Evolutionary conservation across 2,329 filamentous ascomycete genomes (phyloP).

Genomic region (Verticillium tricorpus): DNA sequence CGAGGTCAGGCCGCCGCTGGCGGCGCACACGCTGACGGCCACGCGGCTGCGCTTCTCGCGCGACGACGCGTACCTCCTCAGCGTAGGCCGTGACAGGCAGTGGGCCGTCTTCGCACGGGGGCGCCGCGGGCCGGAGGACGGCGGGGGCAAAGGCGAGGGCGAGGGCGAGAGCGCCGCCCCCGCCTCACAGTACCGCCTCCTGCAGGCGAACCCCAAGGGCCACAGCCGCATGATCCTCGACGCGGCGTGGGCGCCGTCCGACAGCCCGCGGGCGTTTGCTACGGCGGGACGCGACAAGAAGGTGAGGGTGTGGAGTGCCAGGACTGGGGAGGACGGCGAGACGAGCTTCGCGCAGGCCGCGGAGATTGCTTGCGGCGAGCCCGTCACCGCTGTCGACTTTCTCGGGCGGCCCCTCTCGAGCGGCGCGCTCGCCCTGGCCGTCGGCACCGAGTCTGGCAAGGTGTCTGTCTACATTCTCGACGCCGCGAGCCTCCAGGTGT

Average conservation of each 20-base stretch:
- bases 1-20: slow-evolving; percentile 76
- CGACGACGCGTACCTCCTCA: slow-evolving; percentile 72
- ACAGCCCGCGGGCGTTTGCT: slow-evolving; percentile 55
- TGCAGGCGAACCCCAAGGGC: slow-evolving; percentile 71
- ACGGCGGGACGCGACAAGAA: slow-evolving; percentile 89
- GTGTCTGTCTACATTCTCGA: slow-evolving; percentile 39
- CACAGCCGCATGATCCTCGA: slow-evolving; percentile 92
- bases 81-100: slow-evolving; percentile 85
- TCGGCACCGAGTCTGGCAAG: slow-evolving; percentile 53
- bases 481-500: slow-evolving; percentile 30
- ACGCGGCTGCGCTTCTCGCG: slow-evolving; percentile 75
- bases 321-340: slow-evolving; percentile 21
- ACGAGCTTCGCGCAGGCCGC: slow-evolving; percentile 46
- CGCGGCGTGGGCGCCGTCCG: slow-evolving; percentile 70
- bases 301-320: slow-evolving; percentile 64
- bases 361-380: slow-evolving; percentile 48
- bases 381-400: slow-evolving; percentile 72
- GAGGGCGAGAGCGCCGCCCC: too few relatives aligned
- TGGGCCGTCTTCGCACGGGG: slow-evolving; percentile 75
- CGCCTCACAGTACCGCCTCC: slow-evolving; percentile 46
- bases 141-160: too few relatives aligned
- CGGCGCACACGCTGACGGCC: slow-evolving; percentile 82
- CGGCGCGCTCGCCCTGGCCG: slow-evolving; percentile 40
- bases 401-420: slow-evolving; percentile 27
- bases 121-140: slow-evolving; percentile 14